Percentiles rank a stretch among this genome's conserved stretches.
phyloP scores from a whole-genome alignment of 169 alveolate genomes.

The Plasmodium vivax region DNA sequence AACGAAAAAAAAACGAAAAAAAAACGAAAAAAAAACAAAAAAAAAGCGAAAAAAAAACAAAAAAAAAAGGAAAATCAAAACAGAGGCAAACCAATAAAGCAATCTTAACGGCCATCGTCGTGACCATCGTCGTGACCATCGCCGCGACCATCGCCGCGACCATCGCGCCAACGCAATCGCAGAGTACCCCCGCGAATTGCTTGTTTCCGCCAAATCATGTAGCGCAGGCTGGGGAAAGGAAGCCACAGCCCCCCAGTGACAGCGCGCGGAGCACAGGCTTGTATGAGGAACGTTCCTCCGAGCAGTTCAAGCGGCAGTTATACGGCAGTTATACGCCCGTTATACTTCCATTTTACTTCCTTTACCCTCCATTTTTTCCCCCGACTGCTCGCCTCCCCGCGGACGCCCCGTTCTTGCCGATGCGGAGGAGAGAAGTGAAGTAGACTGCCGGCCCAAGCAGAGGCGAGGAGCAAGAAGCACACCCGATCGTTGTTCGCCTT shows the following conservation, averaged over 20 bases:
- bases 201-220: not conserved
- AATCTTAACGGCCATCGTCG: too few species aligned
- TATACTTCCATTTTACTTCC: not conserved
- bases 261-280: not conserved
- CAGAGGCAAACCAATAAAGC: not conserved
- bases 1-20: too few species aligned
- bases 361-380: not conserved
- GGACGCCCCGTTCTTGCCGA: not conserved
- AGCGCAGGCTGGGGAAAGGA: not conserved
- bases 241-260: not conserved
- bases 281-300: not conserved
- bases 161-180: not conserved
- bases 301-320: not conserved
- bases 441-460: not conserved
- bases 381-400: not conserved
- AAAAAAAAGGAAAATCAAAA: not conserved
- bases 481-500: not conserved
- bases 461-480: too few species aligned
- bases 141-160: not conserved
- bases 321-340: too few species aligned
- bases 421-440: not conserved
- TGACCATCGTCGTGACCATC: too few species aligned
- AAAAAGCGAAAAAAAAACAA: too few species aligned
- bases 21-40: too few species aligned
- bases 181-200: not conserved